Percentiles rank a stretch among this genome's conserved stretches.
Evolutionary conservation across 192 early-diverging fungal species (phyloP).

Genomic region (Coemansia sp.): DNA sequence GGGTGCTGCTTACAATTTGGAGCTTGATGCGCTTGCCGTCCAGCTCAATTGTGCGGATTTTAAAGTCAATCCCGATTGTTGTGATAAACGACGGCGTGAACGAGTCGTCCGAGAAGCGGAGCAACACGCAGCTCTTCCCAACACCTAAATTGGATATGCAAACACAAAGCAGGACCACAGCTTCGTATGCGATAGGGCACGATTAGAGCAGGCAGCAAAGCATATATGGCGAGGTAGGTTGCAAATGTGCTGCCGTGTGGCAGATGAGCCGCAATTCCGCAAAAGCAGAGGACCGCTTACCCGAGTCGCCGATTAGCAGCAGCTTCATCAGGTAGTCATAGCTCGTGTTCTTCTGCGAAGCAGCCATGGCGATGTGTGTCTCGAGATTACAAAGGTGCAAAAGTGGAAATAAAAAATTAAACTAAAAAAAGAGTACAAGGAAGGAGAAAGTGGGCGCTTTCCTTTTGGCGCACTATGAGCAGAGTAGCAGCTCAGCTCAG

Average conservation of each 20-base stretch:
- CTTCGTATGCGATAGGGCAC: background rate
- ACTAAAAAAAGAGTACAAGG: background rate
- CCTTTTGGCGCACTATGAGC: background rate
- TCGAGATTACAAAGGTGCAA: background rate
- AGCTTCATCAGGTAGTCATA: slow-evolving; percentile 99
- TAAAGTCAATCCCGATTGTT: slow-evolving; percentile 99
- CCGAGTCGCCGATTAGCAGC: slow-evolving; percentile 96
- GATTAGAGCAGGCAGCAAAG: background rate
- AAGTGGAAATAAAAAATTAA: background rate
- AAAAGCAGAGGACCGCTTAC: slow-evolving; percentile 59
- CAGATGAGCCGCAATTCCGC: slow-evolving; percentile 3
- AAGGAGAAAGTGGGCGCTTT: background rate
- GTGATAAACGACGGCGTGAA: slow-evolving; percentile 99
- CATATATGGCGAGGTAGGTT: background rate
- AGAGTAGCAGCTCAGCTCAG: background rate
- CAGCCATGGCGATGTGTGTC: slow-evolving; percentile 35
- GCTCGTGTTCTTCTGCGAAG: slow-evolving; percentile 81
- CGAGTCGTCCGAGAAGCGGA: slow-evolving; percentile 98
- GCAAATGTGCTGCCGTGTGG: background rate
- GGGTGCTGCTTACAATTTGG: slow-evolving; percentile 69
- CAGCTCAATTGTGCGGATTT: slow-evolving; percentile 98
- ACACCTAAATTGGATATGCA: slow-evolving; percentile 30
- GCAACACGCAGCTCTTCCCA: slow-evolving; percentile 94
- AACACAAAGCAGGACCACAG: background rate
- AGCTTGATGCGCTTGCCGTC: slow-evolving; percentile 99